Conservation (phyloP, 768 basidiomycete genomes). For the Russula abietina region DNA sequence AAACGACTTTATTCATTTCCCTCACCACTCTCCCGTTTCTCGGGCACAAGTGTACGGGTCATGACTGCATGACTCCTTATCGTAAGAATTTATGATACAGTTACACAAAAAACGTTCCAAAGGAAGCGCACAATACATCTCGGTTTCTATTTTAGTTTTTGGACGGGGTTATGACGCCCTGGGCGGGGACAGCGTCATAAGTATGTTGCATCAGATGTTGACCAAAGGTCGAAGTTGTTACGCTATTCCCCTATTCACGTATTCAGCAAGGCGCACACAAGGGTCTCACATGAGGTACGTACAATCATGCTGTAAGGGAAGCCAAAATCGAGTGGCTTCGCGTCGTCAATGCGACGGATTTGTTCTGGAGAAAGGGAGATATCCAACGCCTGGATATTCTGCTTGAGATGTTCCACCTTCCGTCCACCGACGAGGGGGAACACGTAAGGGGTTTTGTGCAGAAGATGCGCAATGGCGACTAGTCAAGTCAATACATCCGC, state of each 20-base stretch:
- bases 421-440: slow-evolving; percentile 50
- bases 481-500: neutral
- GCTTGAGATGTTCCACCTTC: slow-evolving; percentile 46
- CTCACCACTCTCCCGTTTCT: neutral
- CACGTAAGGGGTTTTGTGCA: slow-evolving; percentile 49
- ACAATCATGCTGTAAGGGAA: slow-evolving; percentile 39
- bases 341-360: slow-evolving; percentile 40
- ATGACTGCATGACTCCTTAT: neutral
- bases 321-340: slow-evolving; percentile 41
- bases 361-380: slow-evolving; percentile 43
- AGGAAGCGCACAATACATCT: too few species aligned
- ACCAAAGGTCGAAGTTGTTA: neutral
- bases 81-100: too few species aligned
- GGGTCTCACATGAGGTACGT: slow-evolving; percentile 16
- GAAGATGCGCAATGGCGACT: slow-evolving; percentile 51
- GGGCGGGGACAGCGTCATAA: neutral
- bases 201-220: neutral
- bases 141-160: neutral
- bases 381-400: slow-evolving; percentile 47
- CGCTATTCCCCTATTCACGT: neutral
- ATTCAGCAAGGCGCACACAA: neutral
- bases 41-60: neutral
- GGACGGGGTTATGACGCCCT: neutral
- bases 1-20: neutral
- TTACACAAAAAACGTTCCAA: too few species aligned